Evolutionary conservation across 352 stramenopile species (phyloP), one percentile per base, ranked within the genome.

Genomic region (Pythium sp.): DNA sequence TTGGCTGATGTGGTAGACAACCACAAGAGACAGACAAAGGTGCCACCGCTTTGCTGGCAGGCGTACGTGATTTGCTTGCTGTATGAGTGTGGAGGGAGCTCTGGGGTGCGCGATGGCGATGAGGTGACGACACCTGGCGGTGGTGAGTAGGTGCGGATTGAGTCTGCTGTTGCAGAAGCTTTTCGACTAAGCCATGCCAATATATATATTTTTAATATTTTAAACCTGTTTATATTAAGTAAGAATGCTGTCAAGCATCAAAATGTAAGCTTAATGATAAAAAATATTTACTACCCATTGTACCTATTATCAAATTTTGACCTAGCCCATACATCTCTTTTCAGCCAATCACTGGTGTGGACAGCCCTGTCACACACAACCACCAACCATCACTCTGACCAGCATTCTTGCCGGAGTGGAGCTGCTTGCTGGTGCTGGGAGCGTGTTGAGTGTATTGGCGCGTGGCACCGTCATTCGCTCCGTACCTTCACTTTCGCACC

Each of bases 21-120:
- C 3, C 43, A 11, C 43, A 51, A 51, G 43, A 22, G 43, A 51
- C 43, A 47, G 41, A n/a, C 14, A 43, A 8, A 43, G 36, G 36
- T 15, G 36, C 11, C 2, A 4, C 36, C 36, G 9, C 11, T 43
- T 43, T 46, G 38, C 12, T 46, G 38, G 11, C 38, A 3, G 2
- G 28, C 4, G 28, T 32, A 5, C 4, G 43, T 51, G 43, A 51
- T 22, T 3, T 22, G 43, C 43, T 51, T 9, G 15, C 20, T 51
- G 53, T 34, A 59, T 59, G 54, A 59, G 54, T 59, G 54, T 59
- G 28, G 5, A 12, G 53, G 53, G 53, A 58, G 20, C 34, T 22
- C 53, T 38, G 53, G 24, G 26, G 43, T 51, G 43, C 5, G 43
- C 43, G 6, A n/a, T 20, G 26, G 4, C 6, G 54, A 59, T 59